Conservation (phyloP, 352 stramenopile genomes). For the Globisporangium iwayamae region DNA sequence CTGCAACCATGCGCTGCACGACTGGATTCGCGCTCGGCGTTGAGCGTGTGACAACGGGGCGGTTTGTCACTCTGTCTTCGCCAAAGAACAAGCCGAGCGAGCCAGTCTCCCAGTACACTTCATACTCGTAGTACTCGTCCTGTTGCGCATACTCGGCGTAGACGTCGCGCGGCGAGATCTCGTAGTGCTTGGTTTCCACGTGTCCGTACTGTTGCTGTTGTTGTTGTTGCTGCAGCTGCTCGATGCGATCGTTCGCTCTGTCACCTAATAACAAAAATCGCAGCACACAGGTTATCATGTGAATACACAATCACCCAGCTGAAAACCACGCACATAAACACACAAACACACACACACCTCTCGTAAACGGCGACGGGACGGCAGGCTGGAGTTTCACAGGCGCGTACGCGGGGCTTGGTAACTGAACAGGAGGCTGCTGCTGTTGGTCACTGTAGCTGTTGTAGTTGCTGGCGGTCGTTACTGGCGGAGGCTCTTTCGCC, state of each 20-base stretch:
- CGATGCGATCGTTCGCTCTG: neutral
- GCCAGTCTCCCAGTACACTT: conserved; percentile 80
- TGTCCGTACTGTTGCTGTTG: conserved; percentile 12
- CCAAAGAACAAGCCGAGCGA: conserved; percentile 83
- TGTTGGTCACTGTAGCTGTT: neutral
- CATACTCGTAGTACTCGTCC: conserved; percentile 43
- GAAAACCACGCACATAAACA: neutral
- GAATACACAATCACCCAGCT: neutral
- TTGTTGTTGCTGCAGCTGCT: conserved; percentile 2
- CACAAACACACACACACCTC: conserved; percentile 1
- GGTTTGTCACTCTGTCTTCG: conserved; percentile 59
- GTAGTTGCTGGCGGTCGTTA: conserved; percentile 1
- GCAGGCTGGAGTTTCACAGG: neutral
- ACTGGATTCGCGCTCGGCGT: conserved; percentile 63
- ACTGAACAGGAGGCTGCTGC: neutral
- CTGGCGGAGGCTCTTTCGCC: conserved; percentile 31
- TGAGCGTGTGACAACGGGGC: conserved; percentile 76
- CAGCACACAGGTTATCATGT: neutral
- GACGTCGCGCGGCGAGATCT: conserved; percentile 34
- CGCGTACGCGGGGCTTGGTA: neutral
- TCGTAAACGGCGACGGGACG: neutral
- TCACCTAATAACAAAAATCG: conserved; percentile 4
- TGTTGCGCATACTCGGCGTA: conserved; percentile 14
- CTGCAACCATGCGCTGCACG: conserved; percentile 61
- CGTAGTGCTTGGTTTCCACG: conserved; percentile 23